Evolutionary conservation across 495 filamentous ascomycete genomes (phyloP).

Genomic region (Neurospora cerealis): DNA sequence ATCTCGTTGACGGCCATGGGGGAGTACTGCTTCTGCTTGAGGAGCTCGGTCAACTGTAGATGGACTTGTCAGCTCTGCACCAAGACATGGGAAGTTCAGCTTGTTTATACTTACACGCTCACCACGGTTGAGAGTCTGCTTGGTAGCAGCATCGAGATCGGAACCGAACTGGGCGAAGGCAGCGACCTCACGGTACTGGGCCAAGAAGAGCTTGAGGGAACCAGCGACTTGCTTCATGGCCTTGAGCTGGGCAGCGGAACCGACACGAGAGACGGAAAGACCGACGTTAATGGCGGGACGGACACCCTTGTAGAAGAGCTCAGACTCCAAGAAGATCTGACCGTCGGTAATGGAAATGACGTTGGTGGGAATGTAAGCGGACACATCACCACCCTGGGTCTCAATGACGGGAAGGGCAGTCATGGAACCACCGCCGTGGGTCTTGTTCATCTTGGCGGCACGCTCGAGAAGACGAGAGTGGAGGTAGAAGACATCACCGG

Average conservation of each 20-base stretch:
- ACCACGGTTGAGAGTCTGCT: conserved; percentile 98
- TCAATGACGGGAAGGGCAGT: conserved; percentile 98
- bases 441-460: conserved; percentile 98
- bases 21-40: conserved; percentile 99
- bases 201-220: conserved; percentile 99
- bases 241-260: conserved; percentile 98
- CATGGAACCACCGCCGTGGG: conserved; percentile 89
- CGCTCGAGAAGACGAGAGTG: conserved; percentile 99
- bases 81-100: not conserved
- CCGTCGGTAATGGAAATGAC: conserved; percentile 99
- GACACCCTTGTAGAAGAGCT: conserved; percentile 99
- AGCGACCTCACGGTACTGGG: conserved; percentile 99
- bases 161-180: conserved; percentile 99
- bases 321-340: conserved; percentile 99
- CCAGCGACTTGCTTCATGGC: conserved; percentile 99
- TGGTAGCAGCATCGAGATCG: conserved; percentile 96
- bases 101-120: conserved; percentile 63
- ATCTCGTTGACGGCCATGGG: conserved; percentile 99
- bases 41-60: conserved; percentile 73
- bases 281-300: conserved; percentile 99
- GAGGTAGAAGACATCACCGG: conserved; percentile 99
- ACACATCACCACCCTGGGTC: conserved; percentile 99
- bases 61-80: conserved; percentile 22
- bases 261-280: conserved; percentile 99
- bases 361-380: conserved; percentile 99